Evolutionary conservation across 2,329 filamentous ascomycete species (phyloP), one percentile per base, ranked within the genome.

Genomic region (Hansfordia pulvinata): DNA sequence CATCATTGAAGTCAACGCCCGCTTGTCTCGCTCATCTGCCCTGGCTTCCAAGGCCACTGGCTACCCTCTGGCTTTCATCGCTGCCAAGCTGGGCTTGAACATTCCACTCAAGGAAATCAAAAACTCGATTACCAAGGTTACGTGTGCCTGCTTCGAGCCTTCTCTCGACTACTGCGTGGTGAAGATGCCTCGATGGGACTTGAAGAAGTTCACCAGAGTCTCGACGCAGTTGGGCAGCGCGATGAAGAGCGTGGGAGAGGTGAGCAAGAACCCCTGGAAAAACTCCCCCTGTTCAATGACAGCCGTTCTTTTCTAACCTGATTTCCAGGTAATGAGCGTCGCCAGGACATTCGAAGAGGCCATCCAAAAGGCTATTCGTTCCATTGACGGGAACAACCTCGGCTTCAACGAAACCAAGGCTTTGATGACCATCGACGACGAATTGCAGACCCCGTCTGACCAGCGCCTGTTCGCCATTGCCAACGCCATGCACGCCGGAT

Each of bases 231-330:
- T 98, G 14, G 88, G 86, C 17, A 96, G 90, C 3, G 93, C 88
- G 9, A 98, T 98, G 90, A 98, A 96, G 76, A 93, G 84, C 69
- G 86, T 98, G 28, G 90, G 90, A 47, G 90, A 98, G 53, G 90
- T n/a, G n/a, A n/a, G n/a, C n/a, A n/a, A n/a, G n/a, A n/a, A n/a
- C n/a, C n/a, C n/a, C n/a, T n/a, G n/a, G n/a, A n/a, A n/a, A n/a
- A n/a, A n/a, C n/a, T n/a, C n/a, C n/a, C n/a, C n/a, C n/a, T n/a
- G n/a, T n/a, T n/a, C n/a, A n/a, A n/a, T n/a, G n/a, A n/a, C n/a
- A n/a, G n/a, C n/a, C n/a, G n/a, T n/a, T n/a, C n/a, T n/a, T n/a
- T n/a, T n/a, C n/a, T n/a, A n/a, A n/a, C n/a, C n/a, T n/a, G n/a
- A n/a, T n/a, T n/a, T n/a, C n/a, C n/a, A n/a, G n/a, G n/a, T 98